Conservation (phyloP, 2,329 filamentous ascomycete genomes). For the Xylariomycetidae sp. region DNA sequence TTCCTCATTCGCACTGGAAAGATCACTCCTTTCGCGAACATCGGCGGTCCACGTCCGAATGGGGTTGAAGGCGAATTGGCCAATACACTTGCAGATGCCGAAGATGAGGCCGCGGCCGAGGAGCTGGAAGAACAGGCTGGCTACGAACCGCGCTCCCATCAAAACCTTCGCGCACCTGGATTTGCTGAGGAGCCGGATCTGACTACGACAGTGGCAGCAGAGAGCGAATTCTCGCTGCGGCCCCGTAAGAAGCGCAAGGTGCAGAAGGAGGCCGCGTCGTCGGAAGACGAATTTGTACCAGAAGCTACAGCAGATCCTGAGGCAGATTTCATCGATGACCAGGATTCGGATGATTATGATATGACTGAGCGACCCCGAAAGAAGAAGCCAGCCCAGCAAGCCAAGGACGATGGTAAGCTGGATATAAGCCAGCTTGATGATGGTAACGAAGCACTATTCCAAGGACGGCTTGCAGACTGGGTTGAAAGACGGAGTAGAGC, state of each 20-base stretch:
- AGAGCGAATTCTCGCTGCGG: constrained; percentile 52
- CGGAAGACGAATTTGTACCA: constrained; percentile 42
- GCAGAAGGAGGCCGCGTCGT: constrained; percentile 27
- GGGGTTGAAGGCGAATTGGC: constrained; percentile 64
- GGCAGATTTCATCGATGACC: constrained; percentile 25
- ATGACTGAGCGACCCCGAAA: constrained; percentile 34
- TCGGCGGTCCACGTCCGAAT: constrained; percentile 57
- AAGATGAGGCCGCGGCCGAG: constrained; percentile 60
- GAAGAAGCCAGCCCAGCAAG: constrained; percentile 28
- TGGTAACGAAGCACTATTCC: constrained; percentile 78
- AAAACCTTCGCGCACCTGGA: constrained; percentile 66
- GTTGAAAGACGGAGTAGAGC: constrained; percentile 56
- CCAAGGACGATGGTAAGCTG: constrained; percentile 32
- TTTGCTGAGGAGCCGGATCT: constrained; percentile 50
- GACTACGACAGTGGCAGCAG: constrained; percentile 26
- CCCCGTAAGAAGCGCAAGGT: constrained; percentile 51
- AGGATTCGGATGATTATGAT: constrained; percentile 34
- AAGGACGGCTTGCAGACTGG: constrained; percentile 71
- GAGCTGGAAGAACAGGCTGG: constrained; percentile 38
- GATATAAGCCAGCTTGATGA: constrained; percentile 68
- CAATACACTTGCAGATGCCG: constrained; percentile 73
- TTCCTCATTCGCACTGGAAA: constrained; percentile 94
- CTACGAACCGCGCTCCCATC: constrained; percentile 58
- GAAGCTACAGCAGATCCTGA: constrained; percentile 22
- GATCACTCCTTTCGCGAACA: constrained; percentile 88